These are phyloP conservation scores for Lasiodiplodia hormozganensis DNA, from an alignment of 2,329 filamentous ascomycete species.

Conservation along the genomic window DNA sequence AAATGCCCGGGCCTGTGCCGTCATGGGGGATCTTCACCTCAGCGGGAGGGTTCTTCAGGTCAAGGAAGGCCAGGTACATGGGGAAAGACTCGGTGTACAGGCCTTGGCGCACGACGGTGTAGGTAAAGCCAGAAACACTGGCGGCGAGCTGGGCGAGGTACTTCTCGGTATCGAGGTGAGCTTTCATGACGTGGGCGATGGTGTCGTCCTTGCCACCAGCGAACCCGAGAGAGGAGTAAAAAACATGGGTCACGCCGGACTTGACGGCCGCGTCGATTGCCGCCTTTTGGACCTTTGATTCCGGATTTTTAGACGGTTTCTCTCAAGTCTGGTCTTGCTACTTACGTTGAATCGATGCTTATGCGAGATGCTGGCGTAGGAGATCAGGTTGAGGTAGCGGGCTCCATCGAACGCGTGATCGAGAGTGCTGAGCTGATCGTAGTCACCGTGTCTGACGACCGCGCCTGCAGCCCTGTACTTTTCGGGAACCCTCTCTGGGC, in stretches of 20 bases:
- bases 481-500: neutral
- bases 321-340: neutral
- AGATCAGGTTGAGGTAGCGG: neutral
- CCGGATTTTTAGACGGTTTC: too few relatives aligned
- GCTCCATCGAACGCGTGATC: neutral
- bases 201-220: neutral
- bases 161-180: neutral
- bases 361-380: neutral
- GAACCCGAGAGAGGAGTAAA: neutral
- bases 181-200: neutral
- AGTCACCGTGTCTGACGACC: neutral
- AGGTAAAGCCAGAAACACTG: neutral
- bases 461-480: neutral
- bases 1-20: neutral
- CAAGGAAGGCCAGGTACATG: neutral
- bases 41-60: neutral
- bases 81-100: neutral
- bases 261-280: neutral
- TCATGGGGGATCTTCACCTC: neutral
- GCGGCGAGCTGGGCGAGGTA: neutral
- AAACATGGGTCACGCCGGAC: neutral
- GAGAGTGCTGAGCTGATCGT: neutral
- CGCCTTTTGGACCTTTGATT: neutral
- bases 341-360: neutral
- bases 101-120: neutral